phyloP scores from a whole-genome alignment of 805 yeast genomes.

The Spathaspora arborariae region DNA sequence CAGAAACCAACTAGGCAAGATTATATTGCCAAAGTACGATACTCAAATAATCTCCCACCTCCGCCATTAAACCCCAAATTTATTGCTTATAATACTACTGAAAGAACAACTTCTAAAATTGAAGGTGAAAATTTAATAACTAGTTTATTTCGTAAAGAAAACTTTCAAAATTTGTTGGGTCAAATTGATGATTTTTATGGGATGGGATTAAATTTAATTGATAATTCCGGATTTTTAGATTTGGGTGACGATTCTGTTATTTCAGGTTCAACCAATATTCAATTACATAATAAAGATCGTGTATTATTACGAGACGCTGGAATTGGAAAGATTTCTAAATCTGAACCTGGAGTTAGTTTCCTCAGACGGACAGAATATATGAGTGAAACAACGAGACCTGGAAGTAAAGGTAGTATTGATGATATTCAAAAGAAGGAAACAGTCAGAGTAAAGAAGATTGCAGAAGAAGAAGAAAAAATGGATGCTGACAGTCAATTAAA shows the following conservation, averaged over 20 bases:
- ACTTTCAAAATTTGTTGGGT: conserved; percentile 57
- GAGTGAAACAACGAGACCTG: conserved; percentile 56
- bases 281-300: conserved; percentile 75
- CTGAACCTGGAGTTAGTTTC: conserved; percentile 63
- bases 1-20: conserved; percentile 56
- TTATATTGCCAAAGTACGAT: conserved; percentile 77
- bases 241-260: conserved; percentile 44
- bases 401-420: conserved; percentile 4
- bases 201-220: conserved; percentile 68
- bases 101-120: conserved; percentile 28
- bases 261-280: conserved; percentile 17
- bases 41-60: conserved; percentile 84
- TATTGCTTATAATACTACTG: conserved; percentile 48
- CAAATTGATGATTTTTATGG: conserved; percentile 64
- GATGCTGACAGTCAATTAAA: conserved; percentile 63
- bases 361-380: conserved; percentile 93
- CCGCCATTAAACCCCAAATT: conserved; percentile 91
- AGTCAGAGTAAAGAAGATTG: conserved; percentile 13
- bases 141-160: conserved; percentile 70
- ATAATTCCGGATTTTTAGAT: conserved; percentile 65
- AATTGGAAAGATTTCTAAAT: conserved; percentile 39
- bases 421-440: conserved; percentile 12
- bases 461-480: conserved; percentile 26
- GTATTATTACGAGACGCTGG: conserved; percentile 78
- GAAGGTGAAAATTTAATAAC: conserved; percentile 54